phyloP scores from a whole-genome alignment of 2,329 filamentous ascomycete species.

The Aspergillus ochraceus region DNA sequence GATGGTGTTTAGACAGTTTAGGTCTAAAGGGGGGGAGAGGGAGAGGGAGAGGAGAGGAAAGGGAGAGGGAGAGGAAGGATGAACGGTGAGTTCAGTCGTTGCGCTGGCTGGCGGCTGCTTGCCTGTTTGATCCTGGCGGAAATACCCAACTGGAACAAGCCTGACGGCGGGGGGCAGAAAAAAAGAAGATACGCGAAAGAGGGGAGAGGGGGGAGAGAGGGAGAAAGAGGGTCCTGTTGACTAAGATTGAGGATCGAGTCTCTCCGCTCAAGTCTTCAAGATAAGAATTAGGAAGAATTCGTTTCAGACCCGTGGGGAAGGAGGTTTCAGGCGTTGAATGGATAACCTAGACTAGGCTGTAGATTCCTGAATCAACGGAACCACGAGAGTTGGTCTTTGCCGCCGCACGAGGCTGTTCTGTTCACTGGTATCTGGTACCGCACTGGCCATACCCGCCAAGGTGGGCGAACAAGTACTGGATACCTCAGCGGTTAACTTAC shows the following conservation, averaged over 20 bases:
- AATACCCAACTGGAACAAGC: slow-evolving; percentile 22
- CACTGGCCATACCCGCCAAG: slow-evolving; percentile 17
- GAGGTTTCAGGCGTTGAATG: too few relatives aligned
- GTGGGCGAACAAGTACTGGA: slow-evolving; percentile 11
- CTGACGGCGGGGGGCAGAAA: slow-evolving; percentile 20
- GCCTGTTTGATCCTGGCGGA: slow-evolving; percentile 9
- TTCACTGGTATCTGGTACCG: slow-evolving; percentile 22
- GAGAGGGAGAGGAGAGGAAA: background rate
- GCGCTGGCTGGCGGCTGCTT: slow-evolving; percentile 19
- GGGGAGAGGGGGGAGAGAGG: slow-evolving; percentile 5
- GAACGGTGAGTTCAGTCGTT: slow-evolving; percentile 20
- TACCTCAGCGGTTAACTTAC: slow-evolving; percentile 1
- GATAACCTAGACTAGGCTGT: too few relatives aligned
- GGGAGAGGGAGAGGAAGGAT: background rate
- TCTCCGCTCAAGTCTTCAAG: background rate
- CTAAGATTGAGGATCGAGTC: background rate
- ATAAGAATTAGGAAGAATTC: too few relatives aligned
- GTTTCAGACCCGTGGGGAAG: too few relatives aligned
- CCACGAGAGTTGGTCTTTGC: background rate
- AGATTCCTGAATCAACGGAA: background rate
- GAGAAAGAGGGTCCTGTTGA: background rate
- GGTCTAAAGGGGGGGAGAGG: background rate
- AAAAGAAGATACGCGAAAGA: slow-evolving; percentile 12
- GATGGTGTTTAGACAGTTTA: slow-evolving; percentile 4
- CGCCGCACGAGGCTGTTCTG: background rate